phyloP scores from a whole-genome alignment of 345 rosid genomes.

The Corchorus olitorius region DNA sequence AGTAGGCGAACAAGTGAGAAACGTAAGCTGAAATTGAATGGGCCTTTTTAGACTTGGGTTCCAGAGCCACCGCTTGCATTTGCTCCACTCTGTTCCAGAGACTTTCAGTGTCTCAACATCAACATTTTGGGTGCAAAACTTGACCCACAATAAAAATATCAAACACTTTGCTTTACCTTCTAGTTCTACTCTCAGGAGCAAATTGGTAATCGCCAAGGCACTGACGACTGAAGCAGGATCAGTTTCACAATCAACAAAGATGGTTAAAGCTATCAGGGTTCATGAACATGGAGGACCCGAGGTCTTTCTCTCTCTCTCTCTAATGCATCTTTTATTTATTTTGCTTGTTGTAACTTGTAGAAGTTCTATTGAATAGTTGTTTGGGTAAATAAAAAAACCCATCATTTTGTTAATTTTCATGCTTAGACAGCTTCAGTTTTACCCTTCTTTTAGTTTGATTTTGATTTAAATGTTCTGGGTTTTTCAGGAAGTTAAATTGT shows the following conservation, averaged over 20 bases:
- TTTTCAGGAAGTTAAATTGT: not conserved
- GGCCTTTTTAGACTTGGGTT: constrained; percentile 14
- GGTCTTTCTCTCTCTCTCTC: constrained; percentile 36
- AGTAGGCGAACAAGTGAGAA: not conserved
- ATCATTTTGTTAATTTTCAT: not conserved
- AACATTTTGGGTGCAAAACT: not conserved
- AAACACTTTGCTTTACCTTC: not conserved
- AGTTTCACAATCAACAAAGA: constrained; percentile 33
- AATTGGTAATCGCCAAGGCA: constrained; percentile 1
- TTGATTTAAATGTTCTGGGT: not conserved
- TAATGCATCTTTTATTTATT: not conserved
- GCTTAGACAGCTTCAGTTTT: not conserved
- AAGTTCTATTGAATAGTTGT: not conserved
- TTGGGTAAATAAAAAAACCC: not conserved
- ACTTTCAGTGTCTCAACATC: not conserved
- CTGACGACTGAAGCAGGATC: constrained; percentile 22
- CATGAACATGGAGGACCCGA: constrained; percentile 89
- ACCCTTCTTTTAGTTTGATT: not conserved
- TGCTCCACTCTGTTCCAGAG: not conserved
- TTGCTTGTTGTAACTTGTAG: not conserved
- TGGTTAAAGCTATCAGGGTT: constrained; percentile 89
- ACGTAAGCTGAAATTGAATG: not conserved
- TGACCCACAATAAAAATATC: not conserved
- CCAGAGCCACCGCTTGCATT: not conserved
- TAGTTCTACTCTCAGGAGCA: not conserved